Evolutionary conservation across 169 alveolate species (phyloP), one percentile per base, ranked within the genome.

Genomic region (Fabrea salina): DNA sequence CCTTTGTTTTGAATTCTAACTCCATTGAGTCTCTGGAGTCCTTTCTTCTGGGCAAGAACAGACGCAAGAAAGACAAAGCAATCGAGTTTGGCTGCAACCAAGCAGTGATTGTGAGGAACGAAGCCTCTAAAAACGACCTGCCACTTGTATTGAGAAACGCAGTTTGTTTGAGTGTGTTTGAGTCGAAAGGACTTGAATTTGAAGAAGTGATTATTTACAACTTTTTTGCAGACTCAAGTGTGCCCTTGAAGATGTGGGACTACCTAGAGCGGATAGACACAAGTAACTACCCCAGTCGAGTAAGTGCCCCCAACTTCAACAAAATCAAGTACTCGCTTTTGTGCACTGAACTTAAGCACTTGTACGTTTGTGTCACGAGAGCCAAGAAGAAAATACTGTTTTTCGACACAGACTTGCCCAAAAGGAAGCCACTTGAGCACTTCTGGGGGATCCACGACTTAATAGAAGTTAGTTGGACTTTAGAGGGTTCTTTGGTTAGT

Each of bases 301-400:
- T 8, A 8, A 37, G 8, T 5, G 32, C 35, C 61, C 40, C 6
- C 43, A 50, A 61, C 25, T 59, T 22, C 32, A 56, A 58, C 43
- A 35, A 47, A 7, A 8, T 25, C 7, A 27, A 22, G 22, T 11
- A 32, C 44, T 68, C 61, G 35, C 35, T 33, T 41, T 77, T 94
- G 49, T 94, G 96, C 51, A 76, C 89, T 39, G 96, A 92, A 68
- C 72, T 94, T 16, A 94, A 94, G 74, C 86, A 87, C 41, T 76
- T 94, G 49, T 94, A 92, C 88, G 97, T 92, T 6, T 93, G 96
- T 40, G 83, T 92, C 39, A 94, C 97, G 22, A 86, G 97, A 84
- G 92, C 97, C 1, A 88, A 86, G 80, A 77, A 89, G 51, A 86
- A 94, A 47, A 71, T 94, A 30, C 80, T 91, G 32, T 87, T 94